A percentile compares a stretch with the other conserved stretches of the same genome.
phyloP scores from a whole-genome alignment of 2,329 filamentous ascomycete genomes.

The Epichloe glyceriae region DNA sequence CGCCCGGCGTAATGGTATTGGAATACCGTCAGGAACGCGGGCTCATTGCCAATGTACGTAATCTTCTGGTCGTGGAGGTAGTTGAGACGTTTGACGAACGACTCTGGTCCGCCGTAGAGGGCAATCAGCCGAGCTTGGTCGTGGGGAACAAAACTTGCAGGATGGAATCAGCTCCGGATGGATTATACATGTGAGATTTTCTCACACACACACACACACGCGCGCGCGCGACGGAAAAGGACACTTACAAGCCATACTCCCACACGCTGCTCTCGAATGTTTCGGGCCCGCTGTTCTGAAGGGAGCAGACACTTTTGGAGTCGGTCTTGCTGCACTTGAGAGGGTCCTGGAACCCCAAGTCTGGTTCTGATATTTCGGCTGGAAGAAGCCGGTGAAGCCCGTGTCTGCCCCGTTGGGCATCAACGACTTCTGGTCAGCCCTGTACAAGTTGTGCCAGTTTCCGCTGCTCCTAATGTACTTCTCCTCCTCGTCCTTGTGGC shows the following conservation, averaged over 20 bases:
- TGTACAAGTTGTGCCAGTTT: constrained; percentile 59
- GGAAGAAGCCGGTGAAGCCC: constrained; percentile 57
- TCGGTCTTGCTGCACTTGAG: constrained; percentile 46
- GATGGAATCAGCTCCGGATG: not conserved
- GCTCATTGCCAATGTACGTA: constrained; percentile 52
- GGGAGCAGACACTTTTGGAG: constrained; percentile 42
- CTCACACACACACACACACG: too few species aligned
- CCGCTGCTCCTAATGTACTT: constrained; percentile 46
- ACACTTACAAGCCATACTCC: constrained; percentile 55
- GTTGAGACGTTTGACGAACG: constrained; percentile 45
- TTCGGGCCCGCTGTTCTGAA: constrained; percentile 48
- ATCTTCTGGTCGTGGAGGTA: constrained; percentile 53
- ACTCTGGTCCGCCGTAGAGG: constrained; percentile 44
- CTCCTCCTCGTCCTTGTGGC: constrained; percentile 38
- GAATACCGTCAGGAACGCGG: constrained; percentile 49
- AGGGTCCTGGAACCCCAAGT: constrained; percentile 60
- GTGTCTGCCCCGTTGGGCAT: constrained; percentile 44
- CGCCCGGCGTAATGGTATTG: constrained; percentile 59
- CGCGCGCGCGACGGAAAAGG: too few species aligned
- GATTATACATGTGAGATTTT: too few species aligned
- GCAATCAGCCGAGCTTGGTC: constrained; percentile 40
- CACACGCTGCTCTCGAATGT: constrained; percentile 61
- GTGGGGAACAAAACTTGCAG: constrained; percentile 36
- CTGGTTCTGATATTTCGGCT: constrained; percentile 52
- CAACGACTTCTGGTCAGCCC: constrained; percentile 40